Percentiles rank a stretch among this genome's conserved stretches.
These are phyloP conservation scores for Colletotrichum sp. DNA, from an alignment of 2,329 filamentous ascomycete species.

Conservation along the genomic window DNA sequence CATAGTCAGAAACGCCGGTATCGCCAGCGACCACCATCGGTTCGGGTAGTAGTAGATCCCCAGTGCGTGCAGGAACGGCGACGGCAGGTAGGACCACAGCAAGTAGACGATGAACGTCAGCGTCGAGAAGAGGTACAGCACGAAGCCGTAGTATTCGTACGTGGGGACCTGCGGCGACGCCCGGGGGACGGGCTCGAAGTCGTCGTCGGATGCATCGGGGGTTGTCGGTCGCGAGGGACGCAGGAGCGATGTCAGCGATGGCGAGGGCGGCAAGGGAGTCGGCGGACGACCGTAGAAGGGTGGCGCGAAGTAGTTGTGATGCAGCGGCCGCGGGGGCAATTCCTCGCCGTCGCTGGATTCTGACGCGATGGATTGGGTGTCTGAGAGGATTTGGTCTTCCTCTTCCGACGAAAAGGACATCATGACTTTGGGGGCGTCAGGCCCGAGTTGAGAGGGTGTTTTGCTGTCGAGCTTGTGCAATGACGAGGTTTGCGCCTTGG, in stretches of 20 bases:
- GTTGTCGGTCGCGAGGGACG: slow-evolving; percentile 92
- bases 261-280: slow-evolving; percentile 89
- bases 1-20: slow-evolving; percentile 91
- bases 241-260: slow-evolving; percentile 88
- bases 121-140: slow-evolving; percentile 89
- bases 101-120: slow-evolving; percentile 77
- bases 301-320: slow-evolving; percentile 68
- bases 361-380: slow-evolving; percentile 19
- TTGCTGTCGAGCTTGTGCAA: not conserved
- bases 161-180: slow-evolving; percentile 95
- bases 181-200: slow-evolving; percentile 78
- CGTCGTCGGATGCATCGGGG: slow-evolving; percentile 88
- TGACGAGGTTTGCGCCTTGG: not conserved
- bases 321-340: slow-evolving; percentile 48
- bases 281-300: slow-evolving; percentile 98
- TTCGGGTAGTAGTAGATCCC: slow-evolving; percentile 98
- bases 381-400: slow-evolving; percentile 16
- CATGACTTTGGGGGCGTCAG: not conserved
- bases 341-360: slow-evolving; percentile 27
- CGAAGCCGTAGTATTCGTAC: slow-evolving; percentile 99
- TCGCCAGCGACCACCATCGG: slow-evolving; percentile 95
- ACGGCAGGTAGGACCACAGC: slow-evolving; percentile 89
- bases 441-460: not conserved
- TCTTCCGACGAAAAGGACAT: slow-evolving; percentile 23
- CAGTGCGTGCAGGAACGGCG: slow-evolving; percentile 87